phyloP scores from a whole-genome alignment of 352 stramenopile genomes.

The Peronospora belbahrii region DNA sequence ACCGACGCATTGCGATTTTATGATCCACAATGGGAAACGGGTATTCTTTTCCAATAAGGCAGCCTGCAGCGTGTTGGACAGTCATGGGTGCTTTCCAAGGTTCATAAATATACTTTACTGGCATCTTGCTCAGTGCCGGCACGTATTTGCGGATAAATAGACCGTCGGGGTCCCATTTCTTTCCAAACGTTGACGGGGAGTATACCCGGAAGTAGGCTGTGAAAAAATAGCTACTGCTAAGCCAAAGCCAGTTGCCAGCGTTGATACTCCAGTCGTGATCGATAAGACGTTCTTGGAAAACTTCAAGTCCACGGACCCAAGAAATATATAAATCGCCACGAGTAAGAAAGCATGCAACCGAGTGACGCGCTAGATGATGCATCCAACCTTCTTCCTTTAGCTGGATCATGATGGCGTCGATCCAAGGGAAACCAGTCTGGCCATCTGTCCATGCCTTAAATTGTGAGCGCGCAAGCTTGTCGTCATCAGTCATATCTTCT shows the following conservation, averaged over 20 bases:
- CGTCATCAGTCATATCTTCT: conserved; percentile 54
- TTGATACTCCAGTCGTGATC: conserved; percentile 97
- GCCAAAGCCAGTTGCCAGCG: conserved; percentile 96
- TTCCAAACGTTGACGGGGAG: conserved; percentile 87
- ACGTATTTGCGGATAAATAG: conserved; percentile 91
- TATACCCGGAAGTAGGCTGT: conserved; percentile 97
- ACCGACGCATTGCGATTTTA: conserved; percentile 77
- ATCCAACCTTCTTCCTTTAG: conserved; percentile 86
- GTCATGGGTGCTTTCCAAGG: conserved; percentile 91
- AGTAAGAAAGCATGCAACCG: conserved; percentile 97
- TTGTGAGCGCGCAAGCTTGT: conserved; percentile 69
- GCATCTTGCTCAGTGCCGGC: conserved; percentile 84
- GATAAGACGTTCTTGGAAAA: conserved; percentile 90
- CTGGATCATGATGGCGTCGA: conserved; percentile 96
- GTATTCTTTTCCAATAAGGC: conserved; percentile 90
- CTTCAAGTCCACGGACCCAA: conserved; percentile 89
- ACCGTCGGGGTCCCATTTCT: conserved; percentile 92
- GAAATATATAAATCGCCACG: conserved; percentile 93
- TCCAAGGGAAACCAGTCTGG: conserved; percentile 95
- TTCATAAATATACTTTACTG: conserved; percentile 96
- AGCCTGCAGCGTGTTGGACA: conserved; percentile 76
- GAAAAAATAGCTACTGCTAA: conserved; percentile 93
- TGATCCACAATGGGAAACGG: conserved; percentile 92
- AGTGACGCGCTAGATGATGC: conserved; percentile 88
- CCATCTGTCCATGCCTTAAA: conserved; percentile 92